Conservation (phyloP, 768 basidiomycete species). For the Botryobasidium botryosum region DNA sequence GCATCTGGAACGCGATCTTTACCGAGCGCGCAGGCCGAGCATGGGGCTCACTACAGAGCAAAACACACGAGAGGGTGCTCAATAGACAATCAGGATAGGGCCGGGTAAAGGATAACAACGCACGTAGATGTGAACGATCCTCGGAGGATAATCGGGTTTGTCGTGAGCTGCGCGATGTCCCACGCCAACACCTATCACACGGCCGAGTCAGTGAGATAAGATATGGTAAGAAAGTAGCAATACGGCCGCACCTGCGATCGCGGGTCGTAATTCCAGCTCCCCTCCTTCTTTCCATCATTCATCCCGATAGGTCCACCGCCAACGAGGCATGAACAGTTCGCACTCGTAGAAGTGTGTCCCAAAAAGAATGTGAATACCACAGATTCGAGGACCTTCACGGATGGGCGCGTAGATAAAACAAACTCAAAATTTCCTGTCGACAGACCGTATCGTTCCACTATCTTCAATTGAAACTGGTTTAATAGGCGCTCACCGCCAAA, state of each 20-base stretch:
- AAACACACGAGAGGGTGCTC: background rate
- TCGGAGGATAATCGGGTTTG: conserved; percentile 49
- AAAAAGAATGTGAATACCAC: background rate
- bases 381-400: background rate
- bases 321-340: conserved; percentile 11
- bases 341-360: conserved; percentile 5
- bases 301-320: background rate
- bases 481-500: conserved; percentile 23
- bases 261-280: conserved; percentile 71
- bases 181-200: conserved; percentile 48
- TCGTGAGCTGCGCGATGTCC: conserved; percentile 52
- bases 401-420: background rate
- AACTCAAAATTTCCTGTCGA: no score
- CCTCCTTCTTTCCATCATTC: conserved; percentile 44
- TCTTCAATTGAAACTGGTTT: background rate
- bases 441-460: no score
- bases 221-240: conserved; percentile 2
- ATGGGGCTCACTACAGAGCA: conserved; percentile 21
- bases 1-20: conserved; percentile 52
- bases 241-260: conserved; percentile 32
- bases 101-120: conserved; percentile 15
- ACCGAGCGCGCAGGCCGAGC: conserved; percentile 61
- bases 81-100: background rate
- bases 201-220: background rate
- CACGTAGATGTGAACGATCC: conserved; percentile 62